Percentiles rank a stretch among this genome's conserved stretches.
These are phyloP conservation scores for Phoma herbarum DNA, from an alignment of 2,329 filamentous ascomycete genomes.

Conservation along the genomic window DNA sequence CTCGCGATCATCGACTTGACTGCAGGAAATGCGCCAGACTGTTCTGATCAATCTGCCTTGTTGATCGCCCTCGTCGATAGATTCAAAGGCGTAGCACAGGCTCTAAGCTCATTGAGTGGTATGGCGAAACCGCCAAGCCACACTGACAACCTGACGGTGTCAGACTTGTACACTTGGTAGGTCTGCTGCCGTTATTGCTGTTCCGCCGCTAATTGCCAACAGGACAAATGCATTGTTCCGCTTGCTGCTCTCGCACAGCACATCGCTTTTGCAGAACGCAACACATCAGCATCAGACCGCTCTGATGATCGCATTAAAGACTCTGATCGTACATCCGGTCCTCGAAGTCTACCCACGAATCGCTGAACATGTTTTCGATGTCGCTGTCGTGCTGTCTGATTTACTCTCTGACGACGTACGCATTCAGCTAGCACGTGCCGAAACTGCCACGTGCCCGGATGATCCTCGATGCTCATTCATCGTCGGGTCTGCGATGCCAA, in stretches of 20 bases:
- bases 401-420: slow-evolving; percentile 52
- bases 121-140: slow-evolving; percentile 2
- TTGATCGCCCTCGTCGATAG: slow-evolving; percentile 43
- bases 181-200: neutral
- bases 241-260: slow-evolving; percentile 51
- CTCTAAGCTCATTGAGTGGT: slow-evolving; percentile 27
- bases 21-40: slow-evolving; percentile 26
- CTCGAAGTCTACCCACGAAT: slow-evolving; percentile 48
- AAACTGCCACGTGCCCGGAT: slow-evolving; percentile 32
- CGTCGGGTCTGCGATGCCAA: slow-evolving; percentile 45
- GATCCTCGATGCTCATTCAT: slow-evolving; percentile 54
- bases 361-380: slow-evolving; percentile 56
- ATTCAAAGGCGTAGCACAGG: slow-evolving; percentile 42
- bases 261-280: slow-evolving; percentile 35
- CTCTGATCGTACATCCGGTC: slow-evolving; percentile 50
- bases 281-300: slow-evolving; percentile 42
- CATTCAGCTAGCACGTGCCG: slow-evolving; percentile 41
- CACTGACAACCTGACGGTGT: slow-evolving; percentile 12
- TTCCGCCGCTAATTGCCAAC: slow-evolving; percentile 21
- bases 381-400: slow-evolving; percentile 55
- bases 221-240: slow-evolving; percentile 52
- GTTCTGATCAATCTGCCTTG: slow-evolving; percentile 30
- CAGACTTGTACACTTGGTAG: slow-evolving; percentile 39
- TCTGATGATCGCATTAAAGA: slow-evolving; percentile 48
- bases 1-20: slow-evolving; percentile 48